Base-by-base conservation (phyloP, 169 alveolate genomes). In the Cryptosporidium canis region DNA sequence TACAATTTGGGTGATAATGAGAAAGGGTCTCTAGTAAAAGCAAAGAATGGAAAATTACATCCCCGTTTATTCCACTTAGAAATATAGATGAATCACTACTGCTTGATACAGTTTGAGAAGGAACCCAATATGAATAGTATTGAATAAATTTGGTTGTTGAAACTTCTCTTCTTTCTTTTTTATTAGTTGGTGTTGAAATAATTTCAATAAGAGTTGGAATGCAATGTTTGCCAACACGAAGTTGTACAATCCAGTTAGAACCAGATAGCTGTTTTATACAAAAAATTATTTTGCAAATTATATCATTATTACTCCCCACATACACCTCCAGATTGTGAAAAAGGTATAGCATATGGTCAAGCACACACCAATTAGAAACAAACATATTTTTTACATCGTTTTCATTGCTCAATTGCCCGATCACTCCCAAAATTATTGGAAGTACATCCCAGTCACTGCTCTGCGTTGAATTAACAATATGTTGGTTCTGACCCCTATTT, bases 211-310 rank as follows among this genome's bases (percentile, higher is more conserved):
- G 63, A 39, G 87, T 41, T 27, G 87, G 44, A 8, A 77, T 77
- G 43, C 87, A 77, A 58, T 77, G 87, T 21, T 44, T 77, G 4
- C 87, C 87, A 58, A 77, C 87, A 24, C 87, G 65, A 41, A 58
- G 64, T 39, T 77, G 87, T 21, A 61, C 72, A 9, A 48, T 61
- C 87, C 87, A 77, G 39, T 41, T 63, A 18, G 87, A 77, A 37
- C 29, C 44, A n/a, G 65, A 56, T 16, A 77, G 72, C 43, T 77
- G 87, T 16, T 55, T 77, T 12, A 77, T 33, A 43, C 87, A 77
- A 55, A 77, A 77, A 21, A 77, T 41, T n/a, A 77, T 58, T 58
- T 63, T 77, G 27, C 87, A 77, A 5, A 77, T 45, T 12, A 77
- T 41, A 2, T 77, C 87, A 16, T 55, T 55, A 24, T 55, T 63